A percentile compares a stretch with the other conserved stretches of the same genome.
Conservation (phyloP, 805 yeast genomes). For the Pichia cabralensis region DNA sequence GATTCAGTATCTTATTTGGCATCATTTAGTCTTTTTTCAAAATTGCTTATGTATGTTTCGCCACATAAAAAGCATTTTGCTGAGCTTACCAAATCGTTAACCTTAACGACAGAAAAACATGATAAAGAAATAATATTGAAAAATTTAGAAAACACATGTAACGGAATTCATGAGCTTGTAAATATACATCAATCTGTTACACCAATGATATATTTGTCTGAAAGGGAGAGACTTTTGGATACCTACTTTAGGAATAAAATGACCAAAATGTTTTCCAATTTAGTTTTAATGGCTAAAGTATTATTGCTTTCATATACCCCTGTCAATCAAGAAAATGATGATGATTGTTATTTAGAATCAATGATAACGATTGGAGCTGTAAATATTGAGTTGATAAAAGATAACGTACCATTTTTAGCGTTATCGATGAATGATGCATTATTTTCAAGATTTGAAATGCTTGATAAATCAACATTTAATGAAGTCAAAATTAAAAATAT, state of each 20-base stretch:
- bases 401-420: slow-evolving; percentile 52
- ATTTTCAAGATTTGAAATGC: slow-evolving; percentile 51
- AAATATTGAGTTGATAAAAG: slow-evolving; percentile 56
- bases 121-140: slow-evolving; percentile 31
- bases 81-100: slow-evolving; percentile 54
- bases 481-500: slow-evolving; percentile 47
- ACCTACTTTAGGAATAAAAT: slow-evolving; percentile 28
- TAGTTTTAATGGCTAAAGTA: slow-evolving; percentile 37
- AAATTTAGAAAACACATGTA: slow-evolving; percentile 4
- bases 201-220: slow-evolving; percentile 38
- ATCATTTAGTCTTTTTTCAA: slow-evolving; percentile 50
- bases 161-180: slow-evolving; percentile 7
- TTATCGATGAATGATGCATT: slow-evolving; percentile 52
- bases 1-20: slow-evolving; percentile 69
- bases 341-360: slow-evolving; percentile 37
- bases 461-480: slow-evolving; percentile 61
- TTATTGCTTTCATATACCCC: slow-evolving; percentile 12
- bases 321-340: slow-evolving; percentile 19
- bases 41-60: slow-evolving; percentile 53
- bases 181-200: slow-evolving; percentile 21
- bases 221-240: slow-evolving; percentile 21
- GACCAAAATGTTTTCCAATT: slow-evolving; percentile 29
- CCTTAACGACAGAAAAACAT: slow-evolving; percentile 61
- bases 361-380: slow-evolving; percentile 58
- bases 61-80: slow-evolving; percentile 51